A percentile compares a stretch with the other conserved stretches of the same genome.
Conservation (phyloP, 371 early-diverging fungal genomes). For the Parasitella parasitica region DNA sequence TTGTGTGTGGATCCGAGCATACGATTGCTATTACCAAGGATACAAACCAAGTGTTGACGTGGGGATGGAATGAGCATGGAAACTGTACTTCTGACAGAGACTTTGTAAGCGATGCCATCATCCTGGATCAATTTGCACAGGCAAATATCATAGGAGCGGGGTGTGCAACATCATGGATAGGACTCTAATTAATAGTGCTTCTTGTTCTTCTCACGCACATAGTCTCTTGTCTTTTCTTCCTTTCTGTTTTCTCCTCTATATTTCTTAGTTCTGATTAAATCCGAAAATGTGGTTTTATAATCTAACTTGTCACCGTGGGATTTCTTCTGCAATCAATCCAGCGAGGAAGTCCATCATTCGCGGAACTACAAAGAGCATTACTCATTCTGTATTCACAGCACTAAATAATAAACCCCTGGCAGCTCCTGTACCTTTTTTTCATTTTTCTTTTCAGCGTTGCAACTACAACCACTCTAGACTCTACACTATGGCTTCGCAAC, state of each 20-base stretch:
- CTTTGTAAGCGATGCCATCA: conserved; percentile 7
- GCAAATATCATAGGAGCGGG: conserved; percentile 22
- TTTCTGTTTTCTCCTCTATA: not conserved
- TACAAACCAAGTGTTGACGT: conserved; percentile 50
- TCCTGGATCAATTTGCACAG: not conserved
- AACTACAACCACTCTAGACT: not conserved
- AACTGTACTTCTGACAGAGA: conserved; percentile 64
- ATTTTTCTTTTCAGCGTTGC: not conserved
- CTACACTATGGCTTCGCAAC: not conserved
- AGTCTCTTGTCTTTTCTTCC: not conserved
- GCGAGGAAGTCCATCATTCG: not conserved
- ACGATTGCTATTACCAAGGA: conserved; percentile 48
- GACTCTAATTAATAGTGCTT: not conserved
- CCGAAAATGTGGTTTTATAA: not conserved
- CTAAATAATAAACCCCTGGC: not conserved
- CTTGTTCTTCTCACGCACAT: not conserved
- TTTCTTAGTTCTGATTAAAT: not conserved
- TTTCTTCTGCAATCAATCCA: not conserved
- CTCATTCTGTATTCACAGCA: not conserved
- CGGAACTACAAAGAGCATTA: not conserved
- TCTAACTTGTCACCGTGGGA: not conserved
- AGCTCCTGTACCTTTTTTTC: not conserved
- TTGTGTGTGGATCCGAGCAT: conserved; percentile 83
- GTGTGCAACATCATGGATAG: conserved; percentile 32
- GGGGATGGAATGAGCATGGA: conserved; percentile 97